Conservation (phyloP, 441 rosid genomes). For the Adansonia gregorii region DNA sequence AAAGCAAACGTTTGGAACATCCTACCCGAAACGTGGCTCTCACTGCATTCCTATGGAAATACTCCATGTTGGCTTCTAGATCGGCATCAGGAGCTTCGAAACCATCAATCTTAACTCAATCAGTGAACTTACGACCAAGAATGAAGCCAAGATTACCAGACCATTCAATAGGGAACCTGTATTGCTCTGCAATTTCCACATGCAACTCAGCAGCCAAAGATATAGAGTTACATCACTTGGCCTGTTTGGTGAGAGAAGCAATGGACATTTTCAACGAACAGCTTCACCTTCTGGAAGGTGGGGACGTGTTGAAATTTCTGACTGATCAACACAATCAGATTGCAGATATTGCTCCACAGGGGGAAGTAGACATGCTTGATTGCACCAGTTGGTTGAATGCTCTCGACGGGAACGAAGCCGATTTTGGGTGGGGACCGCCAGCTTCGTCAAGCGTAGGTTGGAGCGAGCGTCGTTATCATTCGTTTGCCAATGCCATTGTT, state of each 20-base stretch:
- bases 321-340: constrained; percentile 19
- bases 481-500: not conserved
- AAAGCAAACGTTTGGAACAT: constrained; percentile 33
- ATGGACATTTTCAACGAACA: constrained; percentile 8
- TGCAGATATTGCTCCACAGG: constrained; percentile 19
- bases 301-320: not conserved
- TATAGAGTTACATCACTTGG: constrained; percentile 28
- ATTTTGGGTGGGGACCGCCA: constrained; percentile 44
- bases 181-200: constrained; percentile 22
- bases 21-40: constrained; percentile 37
- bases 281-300: constrained; percentile 13
- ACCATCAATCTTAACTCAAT: constrained; percentile 21
- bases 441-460: constrained; percentile 24
- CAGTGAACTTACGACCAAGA: constrained; percentile 26
- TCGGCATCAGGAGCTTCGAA: not conserved
- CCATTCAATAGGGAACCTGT: constrained; percentile 32
- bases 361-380: constrained; percentile 21
- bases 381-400: constrained; percentile 39
- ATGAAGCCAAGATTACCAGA: constrained; percentile 29
- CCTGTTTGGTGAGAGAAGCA: constrained; percentile 22
- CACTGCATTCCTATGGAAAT: constrained; percentile 37
- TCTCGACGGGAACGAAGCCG: constrained; percentile 25
- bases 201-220: constrained; percentile 13
- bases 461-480: not conserved
- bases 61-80: constrained; percentile 33